Conservation (phyloP, 78 protist genomes). For the Emiliania huxleyi region DNA sequence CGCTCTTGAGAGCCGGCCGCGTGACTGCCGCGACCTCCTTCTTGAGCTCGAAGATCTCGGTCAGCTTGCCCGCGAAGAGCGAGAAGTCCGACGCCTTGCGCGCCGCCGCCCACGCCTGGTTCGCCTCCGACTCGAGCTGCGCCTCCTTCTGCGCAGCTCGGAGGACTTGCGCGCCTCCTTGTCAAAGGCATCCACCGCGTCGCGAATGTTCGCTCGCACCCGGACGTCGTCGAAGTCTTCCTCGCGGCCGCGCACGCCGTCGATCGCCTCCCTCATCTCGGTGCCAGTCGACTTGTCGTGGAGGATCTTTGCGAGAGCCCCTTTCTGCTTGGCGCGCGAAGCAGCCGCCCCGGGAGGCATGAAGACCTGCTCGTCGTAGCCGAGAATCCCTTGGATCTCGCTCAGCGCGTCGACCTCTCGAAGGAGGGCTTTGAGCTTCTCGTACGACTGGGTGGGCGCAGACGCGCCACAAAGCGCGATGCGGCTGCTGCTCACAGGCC, state of each 20-base stretch:
- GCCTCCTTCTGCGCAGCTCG: neutral
- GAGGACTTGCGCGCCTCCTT: neutral
- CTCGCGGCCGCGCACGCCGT: neutral
- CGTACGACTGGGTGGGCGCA: too few species aligned
- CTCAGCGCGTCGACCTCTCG: neutral
- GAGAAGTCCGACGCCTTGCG: neutral
- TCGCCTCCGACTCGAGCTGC: neutral
- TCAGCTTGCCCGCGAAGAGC: neutral
- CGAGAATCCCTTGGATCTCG: neutral
- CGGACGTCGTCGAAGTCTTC: neutral
- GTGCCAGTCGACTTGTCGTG: neutral
- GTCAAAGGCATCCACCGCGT: neutral
- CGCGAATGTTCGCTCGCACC: slow-evolving; percentile 15
- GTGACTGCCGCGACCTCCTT: neutral
- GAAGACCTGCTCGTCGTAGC: slow-evolving; percentile 15
- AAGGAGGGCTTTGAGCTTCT: neutral
- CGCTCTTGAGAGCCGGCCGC: neutral
- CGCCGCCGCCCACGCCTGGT: neutral
- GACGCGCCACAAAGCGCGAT: too few species aligned
- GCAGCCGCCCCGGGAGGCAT: slow-evolving; percentile 25
- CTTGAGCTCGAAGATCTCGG: neutral
- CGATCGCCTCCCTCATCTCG: neutral
- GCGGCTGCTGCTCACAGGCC: too few species aligned
- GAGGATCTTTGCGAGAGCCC: neutral
- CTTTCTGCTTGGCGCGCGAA: slow-evolving; percentile 31